Evolutionary conservation across 495 filamentous ascomycete genomes (phyloP), one percentile per base, ranked within the genome.

Genomic region (Baudoinia panamericana): DNA sequence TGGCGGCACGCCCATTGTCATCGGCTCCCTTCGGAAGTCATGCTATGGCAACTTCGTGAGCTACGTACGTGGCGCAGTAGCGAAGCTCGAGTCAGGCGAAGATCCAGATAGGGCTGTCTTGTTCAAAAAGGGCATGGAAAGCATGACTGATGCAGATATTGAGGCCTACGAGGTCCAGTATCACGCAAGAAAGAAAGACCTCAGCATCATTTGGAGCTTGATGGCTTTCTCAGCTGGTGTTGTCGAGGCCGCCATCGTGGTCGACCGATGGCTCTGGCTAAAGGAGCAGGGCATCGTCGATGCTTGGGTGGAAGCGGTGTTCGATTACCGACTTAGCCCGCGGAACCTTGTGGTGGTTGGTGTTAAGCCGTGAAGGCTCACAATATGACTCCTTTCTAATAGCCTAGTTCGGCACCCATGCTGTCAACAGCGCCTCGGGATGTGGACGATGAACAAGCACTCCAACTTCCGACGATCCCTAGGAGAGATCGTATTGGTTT

Each of bases 191-290:
- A 85, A 78, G 65, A 80, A 87, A 50, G 76, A 93, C 49, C 67
- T 97, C 12, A 84, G 79, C 57, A 67, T 88, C 3, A 66, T 85
- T 25, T 97, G 90, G 90, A 82, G 70, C 50, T 60, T 97, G 53
- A 96, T 96, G 88, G 84, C 90, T 2, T 94, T 93, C 54, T 90
- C 84, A 53, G 83, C 92, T 6, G 72, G 72, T 8, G 76, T 95
- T 11, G 76, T 88, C 21, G 90, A 97, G 62, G 81, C 83, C 19
- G 61, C 86, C 37, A 86, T 97, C 56, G 84, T 94, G 25, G 76
- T 85, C 23, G 90, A 97, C 66, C 66, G 90, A 29, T 96, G 84
- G 84, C 66, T 84, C 39, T 97, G 81, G 60, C 65, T 97, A 41
- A 75, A 64, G 31, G 88, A 97, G 55, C 79, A 92, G 49, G 50